Evolutionary conservation across 257 asterid species (phyloP).

Genomic region (Lithospermum erythrorhizon): DNA sequence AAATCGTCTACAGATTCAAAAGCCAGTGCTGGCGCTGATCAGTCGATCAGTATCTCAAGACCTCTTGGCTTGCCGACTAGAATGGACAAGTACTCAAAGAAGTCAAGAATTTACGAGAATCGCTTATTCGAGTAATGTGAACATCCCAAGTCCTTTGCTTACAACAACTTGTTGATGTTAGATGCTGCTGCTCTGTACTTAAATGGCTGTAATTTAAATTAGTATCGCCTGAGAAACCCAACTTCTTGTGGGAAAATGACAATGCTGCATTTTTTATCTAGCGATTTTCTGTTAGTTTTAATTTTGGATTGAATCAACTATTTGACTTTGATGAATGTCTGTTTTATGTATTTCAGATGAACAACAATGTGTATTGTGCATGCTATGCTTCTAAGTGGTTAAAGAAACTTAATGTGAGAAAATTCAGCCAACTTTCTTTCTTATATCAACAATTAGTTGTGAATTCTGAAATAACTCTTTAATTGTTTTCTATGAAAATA

Average conservation of each 20-base stretch:
- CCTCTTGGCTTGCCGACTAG: slow-evolving; percentile 33
- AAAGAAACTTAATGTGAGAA: too few species aligned
- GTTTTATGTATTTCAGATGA: too few species aligned
- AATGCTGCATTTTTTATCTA: not conserved
- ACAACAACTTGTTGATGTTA: slow-evolving; percentile 58
- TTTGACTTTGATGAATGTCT: too few species aligned
- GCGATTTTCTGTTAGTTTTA: not conserved
- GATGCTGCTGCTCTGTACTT: not conserved
- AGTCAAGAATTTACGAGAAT: slow-evolving; percentile 21
- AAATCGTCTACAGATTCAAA: slow-evolving; percentile 42
- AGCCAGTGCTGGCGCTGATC: slow-evolving; percentile 38
- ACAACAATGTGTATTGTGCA: too few species aligned
- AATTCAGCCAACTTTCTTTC: too few species aligned
- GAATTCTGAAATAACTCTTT: too few species aligned
- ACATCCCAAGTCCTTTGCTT: not conserved
- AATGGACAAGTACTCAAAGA: slow-evolving; percentile 36
- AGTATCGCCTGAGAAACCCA: too few species aligned
- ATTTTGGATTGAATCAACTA: not conserved
- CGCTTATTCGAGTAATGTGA: slow-evolving; percentile 14
- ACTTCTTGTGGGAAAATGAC: too few species aligned
- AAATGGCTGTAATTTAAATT: too few species aligned
- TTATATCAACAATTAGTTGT: too few species aligned
- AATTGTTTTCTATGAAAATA: too few species aligned
- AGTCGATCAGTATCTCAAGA: slow-evolving; percentile 20
- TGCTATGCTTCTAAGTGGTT: too few species aligned